phyloP scores from a whole-genome alignment of 2,329 filamentous ascomycete species.

The Trichoderma semiorbis region DNA sequence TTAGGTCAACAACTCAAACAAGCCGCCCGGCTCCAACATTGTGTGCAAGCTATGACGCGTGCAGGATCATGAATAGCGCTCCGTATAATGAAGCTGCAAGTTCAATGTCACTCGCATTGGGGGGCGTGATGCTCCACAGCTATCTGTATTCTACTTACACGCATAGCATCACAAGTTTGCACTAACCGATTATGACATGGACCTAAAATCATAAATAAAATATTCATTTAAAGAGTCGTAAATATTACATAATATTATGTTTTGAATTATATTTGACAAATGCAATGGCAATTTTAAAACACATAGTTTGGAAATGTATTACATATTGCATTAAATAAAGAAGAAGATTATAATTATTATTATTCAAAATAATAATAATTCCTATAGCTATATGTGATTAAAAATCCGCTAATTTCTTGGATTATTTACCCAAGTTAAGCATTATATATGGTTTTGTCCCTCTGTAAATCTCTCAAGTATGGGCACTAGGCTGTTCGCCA shows the following conservation, averaged over 20 bases:
- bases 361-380: neutral
- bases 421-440: neutral
- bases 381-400: neutral
- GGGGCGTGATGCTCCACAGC: neutral
- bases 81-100: neutral
- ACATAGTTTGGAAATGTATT: neutral
- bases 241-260: neutral
- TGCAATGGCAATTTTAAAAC: neutral
- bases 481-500: neutral
- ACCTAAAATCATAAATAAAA: neutral
- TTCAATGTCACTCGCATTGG: conserved; percentile 5
- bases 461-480: neutral
- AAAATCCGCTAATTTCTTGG: neutral
- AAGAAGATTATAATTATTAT: neutral
- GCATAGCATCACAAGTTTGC: neutral
- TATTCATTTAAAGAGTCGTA: neutral
- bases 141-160: neutral
- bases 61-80: neutral
- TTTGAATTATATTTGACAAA: neutral
- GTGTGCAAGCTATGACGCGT: conserved; percentile 4
- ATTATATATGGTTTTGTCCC: neutral
- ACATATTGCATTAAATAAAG: neutral
- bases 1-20: neutral
- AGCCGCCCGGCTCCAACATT: conserved; percentile 20
- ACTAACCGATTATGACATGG: neutral